phyloP scores from a whole-genome alignment of 805 yeast species.

The Suhomyces pyralidae region DNA sequence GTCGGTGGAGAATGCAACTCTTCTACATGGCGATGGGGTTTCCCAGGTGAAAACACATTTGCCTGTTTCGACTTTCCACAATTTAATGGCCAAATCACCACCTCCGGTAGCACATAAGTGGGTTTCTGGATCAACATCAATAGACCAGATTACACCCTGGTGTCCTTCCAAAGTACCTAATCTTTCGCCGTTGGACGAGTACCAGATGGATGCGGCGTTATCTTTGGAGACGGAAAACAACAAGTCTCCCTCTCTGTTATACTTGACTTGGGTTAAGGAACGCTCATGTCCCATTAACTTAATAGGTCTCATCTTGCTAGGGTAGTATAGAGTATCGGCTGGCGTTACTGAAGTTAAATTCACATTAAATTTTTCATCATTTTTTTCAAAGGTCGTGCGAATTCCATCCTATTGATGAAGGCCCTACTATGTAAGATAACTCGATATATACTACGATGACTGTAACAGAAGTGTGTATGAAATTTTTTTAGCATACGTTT shows the following conservation, averaged over 20 bases:
- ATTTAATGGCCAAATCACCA: slow-evolving; percentile 80
- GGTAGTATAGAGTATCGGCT: slow-evolving; percentile 6
- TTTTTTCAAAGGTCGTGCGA: slow-evolving; percentile 11
- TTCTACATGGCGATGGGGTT: slow-evolving; percentile 81
- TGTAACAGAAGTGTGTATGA: no score
- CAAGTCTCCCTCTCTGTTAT: slow-evolving; percentile 92
- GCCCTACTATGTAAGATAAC: neutral
- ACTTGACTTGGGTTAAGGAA: slow-evolving; percentile 93
- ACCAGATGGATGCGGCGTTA: slow-evolving; percentile 88
- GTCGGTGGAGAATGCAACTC: slow-evolving; percentile 81
- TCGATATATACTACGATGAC: neutral
- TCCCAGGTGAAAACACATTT: slow-evolving; percentile 69
- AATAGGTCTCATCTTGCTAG: slow-evolving; percentile 41
- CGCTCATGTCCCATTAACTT: slow-evolving; percentile 94
- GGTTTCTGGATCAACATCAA: slow-evolving; percentile 77
- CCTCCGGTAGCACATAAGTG: slow-evolving; percentile 78
- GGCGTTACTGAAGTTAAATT: neutral
- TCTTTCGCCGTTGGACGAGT: slow-evolving; percentile 92
- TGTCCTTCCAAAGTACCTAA: slow-evolving; percentile 85
- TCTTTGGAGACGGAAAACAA: slow-evolving; percentile 92
- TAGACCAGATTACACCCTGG: slow-evolving; percentile 91
- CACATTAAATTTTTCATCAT: slow-evolving; percentile 10
- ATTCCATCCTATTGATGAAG: neutral
- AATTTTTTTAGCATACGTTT: slow-evolving; percentile 52
- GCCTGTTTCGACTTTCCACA: slow-evolving; percentile 85